These are phyloP conservation scores for Cyclotella choctawhatcheeana DNA, from an alignment of 108 stramenopile species.

Conservation along the genomic window DNA sequence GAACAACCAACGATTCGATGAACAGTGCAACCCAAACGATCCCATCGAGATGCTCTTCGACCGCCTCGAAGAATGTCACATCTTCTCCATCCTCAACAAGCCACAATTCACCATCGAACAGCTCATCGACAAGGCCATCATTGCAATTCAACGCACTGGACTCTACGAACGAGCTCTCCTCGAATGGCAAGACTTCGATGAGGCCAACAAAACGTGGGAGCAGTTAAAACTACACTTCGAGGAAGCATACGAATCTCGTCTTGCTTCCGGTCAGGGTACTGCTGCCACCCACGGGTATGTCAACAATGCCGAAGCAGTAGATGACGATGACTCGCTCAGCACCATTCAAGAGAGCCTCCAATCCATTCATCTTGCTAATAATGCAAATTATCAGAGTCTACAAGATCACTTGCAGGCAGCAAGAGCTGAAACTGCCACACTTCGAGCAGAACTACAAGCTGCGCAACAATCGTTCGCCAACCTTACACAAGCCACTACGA, in stretches of 20 bases:
- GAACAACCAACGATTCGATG: not conserved
- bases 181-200: constrained; percentile 16
- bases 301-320: not conserved
- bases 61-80: constrained; percentile 8
- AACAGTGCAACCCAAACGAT: constrained; percentile 11
- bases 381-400: not conserved
- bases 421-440: not conserved
- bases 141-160: constrained; percentile 10
- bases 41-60: constrained; percentile 11
- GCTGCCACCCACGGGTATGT: constrained; percentile 8
- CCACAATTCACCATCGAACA: constrained; percentile 14
- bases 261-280: not conserved
- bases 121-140: constrained; percentile 12
- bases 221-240: constrained; percentile 14
- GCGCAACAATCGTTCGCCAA: constrained; percentile 4
- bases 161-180: not conserved
- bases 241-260: constrained; percentile 5
- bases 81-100: not conserved
- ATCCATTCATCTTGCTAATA: constrained; percentile 4
- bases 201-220: not conserved
- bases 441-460: not conserved
- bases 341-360: constrained; percentile 15
- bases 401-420: not conserved
- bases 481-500: not conserved
- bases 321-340: constrained; percentile 10